Evolutionary conservation across 1,284 basidiomycete genomes (phyloP).

Genomic region (Ustilago shanxiensis): DNA sequence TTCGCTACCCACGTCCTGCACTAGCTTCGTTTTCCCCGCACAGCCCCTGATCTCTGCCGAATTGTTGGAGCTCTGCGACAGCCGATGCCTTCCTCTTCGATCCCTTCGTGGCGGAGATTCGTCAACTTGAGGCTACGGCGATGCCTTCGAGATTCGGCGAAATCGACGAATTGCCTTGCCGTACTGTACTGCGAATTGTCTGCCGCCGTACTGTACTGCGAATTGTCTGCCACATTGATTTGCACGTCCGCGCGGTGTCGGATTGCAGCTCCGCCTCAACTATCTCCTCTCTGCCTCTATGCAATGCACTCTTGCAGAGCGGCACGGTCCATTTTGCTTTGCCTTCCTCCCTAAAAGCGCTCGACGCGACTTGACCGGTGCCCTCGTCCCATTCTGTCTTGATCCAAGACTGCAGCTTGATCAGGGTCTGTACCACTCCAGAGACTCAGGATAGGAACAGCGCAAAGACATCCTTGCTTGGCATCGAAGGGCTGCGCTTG

Average conservation of each 20-base stretch:
- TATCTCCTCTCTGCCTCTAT: not conserved
- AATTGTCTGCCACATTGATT: too few species aligned
- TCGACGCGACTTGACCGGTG: not conserved
- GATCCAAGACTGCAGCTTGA: too few species aligned
- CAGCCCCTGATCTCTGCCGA: not conserved
- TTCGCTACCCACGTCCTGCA: not conserved
- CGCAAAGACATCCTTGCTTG: too few species aligned
- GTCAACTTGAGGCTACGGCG: not conserved
- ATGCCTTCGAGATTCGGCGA: not conserved
- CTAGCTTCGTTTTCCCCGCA: not conserved
- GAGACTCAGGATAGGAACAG: too few species aligned
- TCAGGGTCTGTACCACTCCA: too few species aligned
- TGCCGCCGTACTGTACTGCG: too few species aligned
- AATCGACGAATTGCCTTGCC: not conserved
- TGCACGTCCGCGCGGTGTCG: not conserved
- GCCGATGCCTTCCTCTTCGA: not conserved
- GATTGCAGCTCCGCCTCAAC: not conserved
- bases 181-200: too few species aligned
- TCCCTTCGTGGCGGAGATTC: not conserved
- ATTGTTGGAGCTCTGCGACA: not conserved
- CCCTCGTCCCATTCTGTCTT: too few species aligned
- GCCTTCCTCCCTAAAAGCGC: too few species aligned
- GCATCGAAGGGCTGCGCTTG: too few species aligned
- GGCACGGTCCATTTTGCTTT: not conserved
- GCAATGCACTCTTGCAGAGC: not conserved